Base-by-base conservation (phyloP, 148 eudicot genomes). In the Pharnaceum exiguum region DNA sequence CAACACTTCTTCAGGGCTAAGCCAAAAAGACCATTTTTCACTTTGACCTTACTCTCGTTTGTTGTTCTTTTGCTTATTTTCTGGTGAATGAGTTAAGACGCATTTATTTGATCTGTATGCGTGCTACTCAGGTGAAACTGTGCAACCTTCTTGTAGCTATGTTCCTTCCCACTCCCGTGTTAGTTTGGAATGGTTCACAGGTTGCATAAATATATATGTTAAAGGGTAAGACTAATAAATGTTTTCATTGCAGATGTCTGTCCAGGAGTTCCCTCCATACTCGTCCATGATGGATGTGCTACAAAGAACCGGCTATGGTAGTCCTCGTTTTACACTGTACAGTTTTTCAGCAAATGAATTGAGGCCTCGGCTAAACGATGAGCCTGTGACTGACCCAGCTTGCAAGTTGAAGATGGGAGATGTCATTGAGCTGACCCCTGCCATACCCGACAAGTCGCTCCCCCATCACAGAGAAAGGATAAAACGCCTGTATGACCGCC, bases 361-460 rank as follows among this genome's bases (percentile, higher is more conserved):
- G 65, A 79, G 90, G 72, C 98, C 98, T 13, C 75, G 80, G 61
- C 70, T 88, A 38, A 93, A 93, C 65, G 82, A 81, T 18, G 65
- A 75, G 58, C 83, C 98, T 0, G 83, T 88, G 28, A 62, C 61
- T 31, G 89, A 93, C 56, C 86, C 89, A 8, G 74, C 67, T 21
- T 77, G 82, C 77, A 79, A 76, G 67, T 76, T 93, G 57, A 85
- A 78, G 71, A 93, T 88, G 96, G 98, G 98, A 12, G 98, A 88
- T 51, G 95, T 93, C 4, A 76, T 93, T 28, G 98, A 88, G 75
- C 78, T 93, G 15, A 79, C 83, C 29, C 96, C 95, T 7, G 76
- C 86, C 30, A 75, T 93, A 55, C 90, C 96, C 1, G 80, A 81
- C 51, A 88, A 81, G 64, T 88, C 96, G 2, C 71, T 91, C 65